Base-by-base conservation (phyloP, 495 filamentous ascomycete genomes). In the Neurospora sp. region DNA sequence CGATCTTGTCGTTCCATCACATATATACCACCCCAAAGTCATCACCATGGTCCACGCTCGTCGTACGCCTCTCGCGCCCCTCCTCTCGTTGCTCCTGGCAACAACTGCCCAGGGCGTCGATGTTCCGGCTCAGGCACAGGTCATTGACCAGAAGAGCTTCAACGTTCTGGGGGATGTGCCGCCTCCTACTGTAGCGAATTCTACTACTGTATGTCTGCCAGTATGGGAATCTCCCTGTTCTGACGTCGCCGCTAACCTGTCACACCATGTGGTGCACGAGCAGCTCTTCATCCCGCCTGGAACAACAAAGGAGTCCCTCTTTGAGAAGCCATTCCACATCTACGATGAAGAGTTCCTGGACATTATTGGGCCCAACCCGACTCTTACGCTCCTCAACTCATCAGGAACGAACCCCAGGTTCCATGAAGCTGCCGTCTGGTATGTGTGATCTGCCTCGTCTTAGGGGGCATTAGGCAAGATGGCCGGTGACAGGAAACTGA, bases 381-480 rank as follows among this genome's bases (percentile, higher is more conserved):
- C 82, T 0, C 76, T 86, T 66, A 85, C 84, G 6, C 79, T 85
- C 31, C 79, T 86, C 14, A 83, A 78, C 74, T 79, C 77, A 59
- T 79, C 76, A 4, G 79, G 75, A 62, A 79, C 74, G 31, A 80
- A 87, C 54, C 86, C 84, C 14, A 72, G 86, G 8, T 88, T 84
- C 48, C 86, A 88, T 37, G 86, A 88, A 75, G 86, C 86, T 31
- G 79, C 83, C 3, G 83, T 86, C 3, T 88, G 86, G 85, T 87
- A 84, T 44, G 73, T 23, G n/a, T n/a, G n/a, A n/a, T n/a, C 5
- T 5, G 18, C 18, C 41, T 5, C 41, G 41, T 18, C 41, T 44
- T n/a, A 3, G 41, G 41, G 3, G 16, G 1, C 1, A 18, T 8
- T 44, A 44, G 48, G 48, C 20, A 59, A 59, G 5, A 27, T 27